These are phyloP conservation scores for Phyllostachys edulis DNA, from an alignment of 176 grass and related monocot species.

Conservation along the genomic window DNA sequence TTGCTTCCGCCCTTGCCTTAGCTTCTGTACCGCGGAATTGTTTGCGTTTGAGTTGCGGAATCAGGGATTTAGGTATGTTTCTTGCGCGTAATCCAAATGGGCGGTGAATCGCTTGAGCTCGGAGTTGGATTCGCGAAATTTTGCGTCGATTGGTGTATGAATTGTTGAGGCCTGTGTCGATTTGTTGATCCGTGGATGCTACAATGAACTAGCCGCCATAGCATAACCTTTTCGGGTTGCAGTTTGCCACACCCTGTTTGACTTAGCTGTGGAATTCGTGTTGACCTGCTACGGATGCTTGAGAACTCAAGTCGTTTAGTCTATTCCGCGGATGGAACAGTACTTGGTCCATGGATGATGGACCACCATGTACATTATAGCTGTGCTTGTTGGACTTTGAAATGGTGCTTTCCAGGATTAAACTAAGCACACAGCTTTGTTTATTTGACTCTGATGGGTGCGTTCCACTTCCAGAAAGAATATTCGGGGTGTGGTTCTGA, in stretches of 20 bases:
- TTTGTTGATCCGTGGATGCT: background rate
- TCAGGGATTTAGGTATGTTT: background rate
- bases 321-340: background rate
- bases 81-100: background rate
- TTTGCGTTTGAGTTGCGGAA: background rate
- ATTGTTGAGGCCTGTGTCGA: background rate
- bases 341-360: background rate
- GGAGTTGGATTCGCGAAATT: background rate
- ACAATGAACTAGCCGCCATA: background rate
- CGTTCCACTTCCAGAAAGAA: background rate
- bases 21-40: background rate
- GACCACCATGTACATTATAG: background rate
- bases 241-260: background rate
- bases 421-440: background rate
- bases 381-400: background rate
- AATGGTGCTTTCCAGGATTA: background rate
- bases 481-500: background rate
- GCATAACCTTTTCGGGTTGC: background rate
- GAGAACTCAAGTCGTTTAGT: background rate
- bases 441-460: slow-evolving; percentile 15
- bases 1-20: background rate
- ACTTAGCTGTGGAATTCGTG: background rate
- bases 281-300: background rate
- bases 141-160: background rate
- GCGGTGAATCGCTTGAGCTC: background rate